These are phyloP conservation scores for Rhodofomes roseus DNA, from an alignment of 1,284 basidiomycete genomes.

Conservation along the genomic window DNA sequence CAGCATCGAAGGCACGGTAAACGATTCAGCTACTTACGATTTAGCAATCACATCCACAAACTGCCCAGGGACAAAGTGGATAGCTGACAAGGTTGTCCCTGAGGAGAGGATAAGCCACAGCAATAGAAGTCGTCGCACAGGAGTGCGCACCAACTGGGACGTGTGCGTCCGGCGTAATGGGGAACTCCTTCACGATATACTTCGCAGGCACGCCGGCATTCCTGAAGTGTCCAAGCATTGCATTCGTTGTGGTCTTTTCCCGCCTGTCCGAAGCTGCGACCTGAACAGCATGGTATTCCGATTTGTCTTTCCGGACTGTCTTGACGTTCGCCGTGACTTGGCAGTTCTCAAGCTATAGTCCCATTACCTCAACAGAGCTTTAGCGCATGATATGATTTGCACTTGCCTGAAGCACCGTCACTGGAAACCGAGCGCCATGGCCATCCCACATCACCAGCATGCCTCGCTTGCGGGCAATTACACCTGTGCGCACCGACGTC, in stretches of 20 bases:
- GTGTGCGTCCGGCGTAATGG: constrained; percentile 85
- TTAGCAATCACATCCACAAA: constrained; percentile 92
- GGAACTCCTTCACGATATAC: constrained; percentile 86
- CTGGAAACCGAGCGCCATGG: constrained; percentile 83
- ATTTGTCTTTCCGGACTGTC: constrained; percentile 58
- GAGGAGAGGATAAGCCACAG: constrained; percentile 2
- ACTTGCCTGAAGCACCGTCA: constrained; percentile 91
- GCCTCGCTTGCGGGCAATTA: constrained; percentile 93
- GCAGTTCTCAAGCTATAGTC: constrained; percentile 70
- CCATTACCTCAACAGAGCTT: constrained; percentile 5
- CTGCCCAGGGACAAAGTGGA: constrained; percentile 98
- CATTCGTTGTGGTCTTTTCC: constrained; percentile 62
- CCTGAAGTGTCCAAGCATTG: constrained; percentile 85
- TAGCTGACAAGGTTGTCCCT: constrained; percentile 88
- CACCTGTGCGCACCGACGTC: constrained; percentile 85
- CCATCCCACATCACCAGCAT: constrained; percentile 95
- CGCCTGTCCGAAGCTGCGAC: constrained; percentile 76
- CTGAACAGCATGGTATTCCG: constrained; percentile 83
- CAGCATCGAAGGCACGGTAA: no score
- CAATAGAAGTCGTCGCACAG: not conserved
- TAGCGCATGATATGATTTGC: not conserved
- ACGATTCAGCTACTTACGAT: constrained; percentile 58
- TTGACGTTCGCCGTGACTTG: constrained; percentile 79
- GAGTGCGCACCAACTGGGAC: constrained; percentile 75
- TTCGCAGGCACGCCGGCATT: constrained; percentile 86